Evolutionary conservation across 2,329 filamentous ascomycete genomes (phyloP).

Genomic region (Dothistroma pini): DNA sequence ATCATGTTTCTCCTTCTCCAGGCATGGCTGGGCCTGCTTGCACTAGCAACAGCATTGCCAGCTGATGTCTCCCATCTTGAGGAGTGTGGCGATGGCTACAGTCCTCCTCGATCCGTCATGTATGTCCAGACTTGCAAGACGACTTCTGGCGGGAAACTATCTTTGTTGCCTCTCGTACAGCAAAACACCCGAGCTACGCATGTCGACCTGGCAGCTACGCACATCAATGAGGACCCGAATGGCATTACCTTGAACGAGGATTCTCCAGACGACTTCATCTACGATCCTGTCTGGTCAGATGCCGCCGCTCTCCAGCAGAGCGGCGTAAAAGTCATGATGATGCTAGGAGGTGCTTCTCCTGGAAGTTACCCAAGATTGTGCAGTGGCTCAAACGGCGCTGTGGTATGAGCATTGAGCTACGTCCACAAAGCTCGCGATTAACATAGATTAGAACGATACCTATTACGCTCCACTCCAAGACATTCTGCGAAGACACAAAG

Average conservation of each 20-base stretch:
- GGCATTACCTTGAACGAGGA: slow-evolving; percentile 31
- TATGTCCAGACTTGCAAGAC: slow-evolving; percentile 31
- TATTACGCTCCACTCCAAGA: slow-evolving; percentile 30
- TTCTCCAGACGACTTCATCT: slow-evolving; percentile 23
- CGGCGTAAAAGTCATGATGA: slow-evolving; percentile 33
- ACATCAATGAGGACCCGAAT: slow-evolving; percentile 28
- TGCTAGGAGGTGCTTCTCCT: slow-evolving; percentile 32
- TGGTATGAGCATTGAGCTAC: slow-evolving; percentile 11
- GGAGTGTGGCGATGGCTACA: slow-evolving; percentile 17
- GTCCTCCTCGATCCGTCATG: slow-evolving; percentile 20
- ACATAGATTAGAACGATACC: slow-evolving; percentile 18
- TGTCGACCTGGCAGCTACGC: slow-evolving; percentile 29
- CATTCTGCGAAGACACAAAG: slow-evolving; percentile 26
- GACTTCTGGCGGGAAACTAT: slow-evolving; percentile 24
- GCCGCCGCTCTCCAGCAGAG: slow-evolving; percentile 24
- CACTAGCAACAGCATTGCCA: slow-evolving; percentile 12
- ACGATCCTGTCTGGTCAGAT: slow-evolving; percentile 27
- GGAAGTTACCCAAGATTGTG: slow-evolving; percentile 30
- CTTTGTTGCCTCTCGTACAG: slow-evolving; percentile 26
- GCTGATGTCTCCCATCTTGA: slow-evolving; percentile 5
- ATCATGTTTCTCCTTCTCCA: slow-evolving; percentile 11
- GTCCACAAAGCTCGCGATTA: neutral
- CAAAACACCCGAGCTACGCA: slow-evolving; percentile 30
- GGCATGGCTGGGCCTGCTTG: slow-evolving; percentile 16
- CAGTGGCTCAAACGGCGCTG: slow-evolving; percentile 17